A percentile compares a stretch with the other conserved stretches of the same genome.
Evolutionary conservation across 768 basidiomycete species (phyloP).

Genomic region (Suillus tomentosus): DNA sequence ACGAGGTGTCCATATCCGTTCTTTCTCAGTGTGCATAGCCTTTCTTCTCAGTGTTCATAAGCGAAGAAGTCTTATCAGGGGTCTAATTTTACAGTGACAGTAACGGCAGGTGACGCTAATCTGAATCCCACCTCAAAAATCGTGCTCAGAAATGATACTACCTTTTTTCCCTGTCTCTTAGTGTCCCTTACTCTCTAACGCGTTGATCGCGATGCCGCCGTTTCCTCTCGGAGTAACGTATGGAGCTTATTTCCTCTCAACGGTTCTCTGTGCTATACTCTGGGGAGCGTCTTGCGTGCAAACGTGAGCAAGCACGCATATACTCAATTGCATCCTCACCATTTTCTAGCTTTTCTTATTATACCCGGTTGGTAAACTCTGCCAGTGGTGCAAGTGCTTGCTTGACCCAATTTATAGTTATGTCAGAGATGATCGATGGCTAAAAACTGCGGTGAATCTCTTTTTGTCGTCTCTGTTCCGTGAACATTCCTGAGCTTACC

Average conservation of each 20-base stretch:
- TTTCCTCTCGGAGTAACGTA: not conserved
- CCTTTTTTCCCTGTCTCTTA: not conserved
- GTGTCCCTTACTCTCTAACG: not conserved
- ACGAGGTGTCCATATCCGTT: not conserved
- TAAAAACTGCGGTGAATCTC: not conserved
- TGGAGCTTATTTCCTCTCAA: conserved; percentile 3
- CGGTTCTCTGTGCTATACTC: not conserved
- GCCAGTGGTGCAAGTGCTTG: not conserved
- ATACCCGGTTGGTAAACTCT: conserved; percentile 1
- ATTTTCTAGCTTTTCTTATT: conserved; percentile 2
- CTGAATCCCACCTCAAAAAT: not conserved
- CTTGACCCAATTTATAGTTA: conserved; percentile 1
- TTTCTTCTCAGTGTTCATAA: not conserved
- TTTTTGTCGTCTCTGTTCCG: not conserved
- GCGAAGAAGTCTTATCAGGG: not conserved
- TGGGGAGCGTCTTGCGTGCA: conserved; percentile 3
- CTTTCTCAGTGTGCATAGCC: not conserved
- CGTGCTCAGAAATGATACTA: not conserved
- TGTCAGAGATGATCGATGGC: conserved; percentile 8
- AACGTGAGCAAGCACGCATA: not conserved
- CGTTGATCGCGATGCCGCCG: conserved; percentile 1
- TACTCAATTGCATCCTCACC: not conserved
- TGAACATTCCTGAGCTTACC: not conserved
- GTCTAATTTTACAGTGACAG: not conserved
- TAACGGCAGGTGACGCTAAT: not conserved